phyloP scores from a whole-genome alignment of 441 rosid species.

The Croton laevigatus region DNA sequence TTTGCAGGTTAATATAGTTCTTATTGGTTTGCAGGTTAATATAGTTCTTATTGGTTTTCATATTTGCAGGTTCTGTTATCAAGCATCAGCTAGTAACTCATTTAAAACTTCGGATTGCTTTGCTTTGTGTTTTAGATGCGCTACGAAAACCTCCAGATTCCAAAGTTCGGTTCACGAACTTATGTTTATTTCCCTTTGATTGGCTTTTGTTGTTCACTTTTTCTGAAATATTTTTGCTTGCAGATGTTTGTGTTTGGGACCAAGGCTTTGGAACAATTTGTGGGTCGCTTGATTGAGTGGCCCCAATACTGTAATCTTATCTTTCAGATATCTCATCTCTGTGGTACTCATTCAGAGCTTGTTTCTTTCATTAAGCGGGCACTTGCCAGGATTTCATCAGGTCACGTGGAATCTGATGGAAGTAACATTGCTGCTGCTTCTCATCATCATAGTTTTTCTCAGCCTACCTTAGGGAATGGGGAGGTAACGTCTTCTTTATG shows the following conservation, averaged over 20 bases:
- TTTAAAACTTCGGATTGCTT: slow-evolving; percentile 87
- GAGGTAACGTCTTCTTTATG: slow-evolving; percentile 53
- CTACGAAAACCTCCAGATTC: slow-evolving; percentile 98
- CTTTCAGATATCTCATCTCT: slow-evolving; percentile 95
- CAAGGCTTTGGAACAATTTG: slow-evolving; percentile 95
- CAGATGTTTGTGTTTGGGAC: slow-evolving; percentile 99
- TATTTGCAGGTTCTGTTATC: slow-evolving; percentile 72
- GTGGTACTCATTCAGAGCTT: slow-evolving; percentile 79
- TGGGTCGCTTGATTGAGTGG: slow-evolving; percentile 95
- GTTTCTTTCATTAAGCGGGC: slow-evolving; percentile 88
- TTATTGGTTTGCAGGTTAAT: too few relatives aligned
- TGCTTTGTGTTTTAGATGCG: slow-evolving; percentile 95
- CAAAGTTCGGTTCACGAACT: slow-evolving; percentile 50
- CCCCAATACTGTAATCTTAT: slow-evolving; percentile 99
- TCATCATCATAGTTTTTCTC: slow-evolving; percentile 53
- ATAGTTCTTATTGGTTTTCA: slow-evolving; percentile 9
- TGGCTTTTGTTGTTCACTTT: slow-evolving; percentile 11
- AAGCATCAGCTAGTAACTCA: slow-evolving; percentile 98
- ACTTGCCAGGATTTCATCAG: slow-evolving; percentile 83
- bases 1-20: too few relatives aligned
- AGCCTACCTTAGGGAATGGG: slow-evolving; percentile 47
- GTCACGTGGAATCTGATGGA: slow-evolving; percentile 75
- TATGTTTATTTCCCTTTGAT: slow-evolving; percentile 8
- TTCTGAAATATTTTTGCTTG: slow-evolving; percentile 26
- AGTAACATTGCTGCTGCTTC: slow-evolving; percentile 39